Evolutionary conservation across 139 green algal species (phyloP).

Genomic region (Pleodorina starrii): DNA sequence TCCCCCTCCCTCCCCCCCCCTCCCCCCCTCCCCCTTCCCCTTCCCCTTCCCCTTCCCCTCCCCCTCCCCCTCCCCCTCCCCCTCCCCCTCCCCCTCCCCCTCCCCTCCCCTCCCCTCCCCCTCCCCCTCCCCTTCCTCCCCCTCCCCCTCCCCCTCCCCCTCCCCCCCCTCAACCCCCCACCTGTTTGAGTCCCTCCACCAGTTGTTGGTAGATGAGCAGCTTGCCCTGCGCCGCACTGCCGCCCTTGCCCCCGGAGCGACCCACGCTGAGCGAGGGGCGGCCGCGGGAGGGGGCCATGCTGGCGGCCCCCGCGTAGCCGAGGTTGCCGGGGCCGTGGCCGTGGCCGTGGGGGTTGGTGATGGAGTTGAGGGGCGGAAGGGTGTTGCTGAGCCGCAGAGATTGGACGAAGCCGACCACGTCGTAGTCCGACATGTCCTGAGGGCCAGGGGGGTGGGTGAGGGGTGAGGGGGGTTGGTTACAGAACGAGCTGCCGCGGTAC

Average conservation of each 20-base stretch:
- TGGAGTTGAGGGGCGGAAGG: not conserved
- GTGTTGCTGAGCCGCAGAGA: not conserved
- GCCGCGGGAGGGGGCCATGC: not conserved
- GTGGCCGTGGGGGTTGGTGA: not conserved
- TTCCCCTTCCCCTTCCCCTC: no score
- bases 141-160: not conserved
- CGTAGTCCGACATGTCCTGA: conserved; percentile 40
- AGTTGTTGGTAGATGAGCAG: conserved; percentile 52
- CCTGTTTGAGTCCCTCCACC: conserved; percentile 42
- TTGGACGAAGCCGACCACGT: conserved; percentile 37
- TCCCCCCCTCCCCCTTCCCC: no score
- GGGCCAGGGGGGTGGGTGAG: not conserved
- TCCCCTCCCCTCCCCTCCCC: no score
- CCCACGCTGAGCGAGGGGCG: not conserved
- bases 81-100: no score
- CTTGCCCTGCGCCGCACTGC: conserved; percentile 40
- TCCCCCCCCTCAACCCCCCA: not conserved
- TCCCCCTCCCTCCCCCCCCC: no score
- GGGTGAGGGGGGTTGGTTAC: no score
- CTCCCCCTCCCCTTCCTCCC: no score
- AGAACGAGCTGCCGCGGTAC: no score
- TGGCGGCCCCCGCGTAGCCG: no score
- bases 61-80: no score
- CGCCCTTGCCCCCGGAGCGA: conserved; percentile 23
- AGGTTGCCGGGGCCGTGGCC: no score